These are phyloP conservation scores for Colletotrichum salicis DNA, from an alignment of 2,329 filamentous ascomycete genomes.

Conservation along the genomic window DNA sequence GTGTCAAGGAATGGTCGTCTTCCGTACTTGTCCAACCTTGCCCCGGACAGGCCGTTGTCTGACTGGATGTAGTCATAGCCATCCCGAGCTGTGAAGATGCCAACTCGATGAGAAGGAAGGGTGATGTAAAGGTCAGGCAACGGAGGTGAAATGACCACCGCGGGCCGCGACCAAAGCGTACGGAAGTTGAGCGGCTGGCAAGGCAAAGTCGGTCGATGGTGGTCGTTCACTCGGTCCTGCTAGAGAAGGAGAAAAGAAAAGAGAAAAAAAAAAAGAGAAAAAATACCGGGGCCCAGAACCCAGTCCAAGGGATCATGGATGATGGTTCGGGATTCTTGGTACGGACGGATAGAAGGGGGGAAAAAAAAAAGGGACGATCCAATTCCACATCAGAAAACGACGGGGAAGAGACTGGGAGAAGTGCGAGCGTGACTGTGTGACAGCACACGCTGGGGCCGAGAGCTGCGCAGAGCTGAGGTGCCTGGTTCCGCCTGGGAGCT, in stretches of 20 bases:
- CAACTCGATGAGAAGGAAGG: neutral
- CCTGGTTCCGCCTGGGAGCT: neutral
- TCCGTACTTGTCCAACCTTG: constrained; percentile 4
- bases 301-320: constrained; percentile 8
- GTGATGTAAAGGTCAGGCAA: neutral
- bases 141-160: neutral
- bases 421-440: neutral
- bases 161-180: neutral
- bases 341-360: neutral
- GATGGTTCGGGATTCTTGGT: neutral
- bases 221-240: neutral
- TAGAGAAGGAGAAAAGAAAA: neutral
- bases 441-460: constrained; percentile 14
- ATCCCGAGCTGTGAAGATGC: neutral
- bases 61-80: constrained; percentile 5
- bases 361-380: neutral
- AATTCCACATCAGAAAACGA: neutral
- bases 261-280: neutral
- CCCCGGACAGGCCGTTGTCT: constrained; percentile 21
- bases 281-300: neutral
- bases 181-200: neutral
- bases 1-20: constrained; percentile 30
- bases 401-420: neutral
- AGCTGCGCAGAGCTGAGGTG: constrained; percentile 9
- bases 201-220: neutral